A percentile compares a stretch with the other conserved stretches of the same genome.
phyloP scores from a whole-genome alignment of 495 filamentous ascomycete species.

The Aspergillus baeticus region DNA sequence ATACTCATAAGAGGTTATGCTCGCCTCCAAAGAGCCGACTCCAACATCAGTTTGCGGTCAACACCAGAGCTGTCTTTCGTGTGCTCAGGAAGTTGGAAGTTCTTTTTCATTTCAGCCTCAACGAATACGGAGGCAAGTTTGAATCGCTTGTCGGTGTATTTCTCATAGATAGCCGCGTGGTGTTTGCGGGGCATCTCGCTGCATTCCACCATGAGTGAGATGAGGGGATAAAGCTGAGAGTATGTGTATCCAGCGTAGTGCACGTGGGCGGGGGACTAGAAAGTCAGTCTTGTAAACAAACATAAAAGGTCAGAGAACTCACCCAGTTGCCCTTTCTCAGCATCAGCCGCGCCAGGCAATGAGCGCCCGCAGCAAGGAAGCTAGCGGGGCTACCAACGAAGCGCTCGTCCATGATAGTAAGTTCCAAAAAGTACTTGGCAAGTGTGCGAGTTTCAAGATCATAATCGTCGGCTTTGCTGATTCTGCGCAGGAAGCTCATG shows the following conservation, averaged over 20 bases:
- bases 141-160: slow-evolving; percentile 81
- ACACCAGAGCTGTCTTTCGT: slow-evolving; percentile 18
- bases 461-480: slow-evolving; percentile 99
- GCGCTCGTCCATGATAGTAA: slow-evolving; percentile 97
- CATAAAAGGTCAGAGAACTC: slow-evolving; percentile 33
- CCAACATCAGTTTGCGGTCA: slow-evolving; percentile 15
- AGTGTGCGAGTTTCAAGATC: slow-evolving; percentile 93
- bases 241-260: slow-evolving; percentile 93
- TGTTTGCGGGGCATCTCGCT: slow-evolving; percentile 79
- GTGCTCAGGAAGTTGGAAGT: slow-evolving; percentile 38
- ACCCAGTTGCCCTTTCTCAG: slow-evolving; percentile 91
- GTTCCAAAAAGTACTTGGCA: slow-evolving; percentile 96
- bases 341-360: slow-evolving; percentile 89
- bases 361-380: slow-evolving; percentile 86
- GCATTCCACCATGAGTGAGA: slow-evolving; percentile 78
- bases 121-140: slow-evolving; percentile 81
- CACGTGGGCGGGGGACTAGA: slow-evolving; percentile 74
- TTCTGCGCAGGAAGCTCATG: slow-evolving; percentile 94
- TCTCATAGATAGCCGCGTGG: slow-evolving; percentile 84
- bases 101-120: slow-evolving; percentile 64
- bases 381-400: slow-evolving; percentile 90
- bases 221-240: slow-evolving; percentile 72
- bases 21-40: slow-evolving; percentile 19
- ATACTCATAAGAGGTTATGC: slow-evolving; percentile 6
- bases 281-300: slow-evolving; percentile 28